phyloP scores from a whole-genome alignment of 352 stramenopile genomes.

The Saprolegnia diclina region DNA sequence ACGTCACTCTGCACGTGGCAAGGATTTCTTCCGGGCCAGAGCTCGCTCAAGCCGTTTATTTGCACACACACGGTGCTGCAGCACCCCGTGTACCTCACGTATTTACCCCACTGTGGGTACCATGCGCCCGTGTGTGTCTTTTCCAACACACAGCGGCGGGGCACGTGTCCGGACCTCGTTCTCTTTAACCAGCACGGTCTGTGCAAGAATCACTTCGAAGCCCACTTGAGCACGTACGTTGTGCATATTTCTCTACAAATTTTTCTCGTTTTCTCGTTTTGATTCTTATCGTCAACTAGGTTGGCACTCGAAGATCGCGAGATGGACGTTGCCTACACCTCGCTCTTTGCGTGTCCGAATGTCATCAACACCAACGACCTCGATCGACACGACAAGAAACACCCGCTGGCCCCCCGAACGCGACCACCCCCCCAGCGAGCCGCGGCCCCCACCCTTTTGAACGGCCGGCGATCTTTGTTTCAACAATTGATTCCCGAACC shows the following conservation, averaged over 20 bases:
- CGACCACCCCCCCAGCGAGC: constrained; percentile 29
- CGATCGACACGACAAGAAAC: constrained; percentile 27
- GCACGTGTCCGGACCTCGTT: constrained; percentile 46
- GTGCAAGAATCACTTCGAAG: constrained; percentile 66
- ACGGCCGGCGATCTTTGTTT: not conserved
- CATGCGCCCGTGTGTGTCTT: constrained; percentile 56
- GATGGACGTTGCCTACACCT: not conserved
- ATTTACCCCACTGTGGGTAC: constrained; percentile 58
- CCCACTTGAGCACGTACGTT: constrained; percentile 39
- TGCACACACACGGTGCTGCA: constrained; percentile 56
- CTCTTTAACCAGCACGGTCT: constrained; percentile 56
- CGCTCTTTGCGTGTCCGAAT: constrained; percentile 13
- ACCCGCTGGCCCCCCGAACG: constrained; percentile 50
- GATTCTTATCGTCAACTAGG: not conserved
- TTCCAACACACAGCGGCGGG: constrained; percentile 33
- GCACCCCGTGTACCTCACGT: constrained; percentile 48
- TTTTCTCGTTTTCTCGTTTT: not conserved
- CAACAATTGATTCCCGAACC: constrained; percentile 30
- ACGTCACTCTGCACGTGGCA: constrained; percentile 19
- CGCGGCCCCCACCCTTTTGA: not conserved
- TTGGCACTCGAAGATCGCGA: not conserved
- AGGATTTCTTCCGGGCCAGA: constrained; percentile 21
- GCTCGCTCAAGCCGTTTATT: constrained; percentile 1
- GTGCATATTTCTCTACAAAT: not conserved
- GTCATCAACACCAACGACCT: not conserved